These are phyloP conservation scores for Myxozyma sirexii DNA, from an alignment of 805 yeast genomes.

Conservation along the genomic window DNA sequence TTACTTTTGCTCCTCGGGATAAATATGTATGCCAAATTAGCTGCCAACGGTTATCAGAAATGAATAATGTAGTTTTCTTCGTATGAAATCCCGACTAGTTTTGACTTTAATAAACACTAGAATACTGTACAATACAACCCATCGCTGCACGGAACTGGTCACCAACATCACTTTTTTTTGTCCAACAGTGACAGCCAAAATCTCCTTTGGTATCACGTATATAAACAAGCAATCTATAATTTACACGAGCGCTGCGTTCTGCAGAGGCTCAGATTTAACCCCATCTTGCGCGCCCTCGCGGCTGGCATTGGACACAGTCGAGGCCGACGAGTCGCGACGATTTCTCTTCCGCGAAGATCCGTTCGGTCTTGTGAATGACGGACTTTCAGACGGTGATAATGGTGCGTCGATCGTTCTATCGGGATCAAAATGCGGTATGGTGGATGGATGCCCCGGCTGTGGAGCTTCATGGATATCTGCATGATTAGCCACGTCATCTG, in stretches of 20 bases:
- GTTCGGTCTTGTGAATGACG: conserved; percentile 34
- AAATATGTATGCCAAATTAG: no score
- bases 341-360: conserved; percentile 29
- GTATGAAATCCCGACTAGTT: no score
- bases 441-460: neutral
- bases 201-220: no score
- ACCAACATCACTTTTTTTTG: no score
- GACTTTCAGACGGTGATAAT: conserved; percentile 7
- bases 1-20: neutral
- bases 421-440: neutral
- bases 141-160: neutral
- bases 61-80: no score
- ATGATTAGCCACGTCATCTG: neutral
- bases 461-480: conserved; percentile 2
- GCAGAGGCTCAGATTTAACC: neutral
- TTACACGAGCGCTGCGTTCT: neutral
- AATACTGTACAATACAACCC: neutral
- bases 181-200: no score
- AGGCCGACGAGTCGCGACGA: conserved; percentile 43
- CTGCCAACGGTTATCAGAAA: no score
- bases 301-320: conserved; percentile 40
- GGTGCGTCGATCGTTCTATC: conserved; percentile 11
- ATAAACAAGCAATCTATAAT: no score
- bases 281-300: neutral
- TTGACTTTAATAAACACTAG: neutral